Percentiles rank a stretch among this genome's conserved stretches.
Conservation (phyloP, 176 grass and related monocot species). For the Saccharum spontaneum region DNA sequence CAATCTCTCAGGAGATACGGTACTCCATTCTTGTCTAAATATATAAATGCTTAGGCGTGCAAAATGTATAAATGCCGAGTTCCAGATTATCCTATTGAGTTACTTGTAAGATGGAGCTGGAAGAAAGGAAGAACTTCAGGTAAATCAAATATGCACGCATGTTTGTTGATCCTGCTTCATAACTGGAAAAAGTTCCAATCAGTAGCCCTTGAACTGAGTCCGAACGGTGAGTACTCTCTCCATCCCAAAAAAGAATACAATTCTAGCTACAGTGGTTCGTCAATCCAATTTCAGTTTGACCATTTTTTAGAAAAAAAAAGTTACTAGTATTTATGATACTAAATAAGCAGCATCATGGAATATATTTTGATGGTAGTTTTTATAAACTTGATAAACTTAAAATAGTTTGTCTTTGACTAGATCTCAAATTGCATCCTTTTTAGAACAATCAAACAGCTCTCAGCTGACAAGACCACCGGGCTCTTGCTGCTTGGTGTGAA, state of each 20-base stretch:
- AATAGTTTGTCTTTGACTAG: neutral
- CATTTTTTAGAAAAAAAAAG: too few species aligned
- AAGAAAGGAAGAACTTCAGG: neutral
- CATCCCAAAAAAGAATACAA: too few species aligned
- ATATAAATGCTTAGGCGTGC: constrained; percentile 7
- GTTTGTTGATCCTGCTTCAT: constrained; percentile 9
- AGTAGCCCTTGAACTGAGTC: neutral
- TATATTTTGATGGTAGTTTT: too few species aligned
- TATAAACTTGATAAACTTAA: neutral
- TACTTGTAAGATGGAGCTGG: neutral
- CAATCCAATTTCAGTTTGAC: too few species aligned
- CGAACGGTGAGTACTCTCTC: neutral
- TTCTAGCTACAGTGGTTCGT: too few species aligned
- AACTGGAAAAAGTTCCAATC: neutral
- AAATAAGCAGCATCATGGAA: too few species aligned
- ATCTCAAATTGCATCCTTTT: too few species aligned
- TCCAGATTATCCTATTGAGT: neutral
- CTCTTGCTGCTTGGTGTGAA: neutral
- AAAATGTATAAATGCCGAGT: neutral
- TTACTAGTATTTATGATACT: too few species aligned
- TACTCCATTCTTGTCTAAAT: neutral
- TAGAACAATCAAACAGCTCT: neutral
- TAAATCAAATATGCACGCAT: neutral
- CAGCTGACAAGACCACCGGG: neutral
- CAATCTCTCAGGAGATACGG: constrained; percentile 36